Evolutionary conservation across 83 land plant species (phyloP).

Genomic region (Thuja plicata): DNA sequence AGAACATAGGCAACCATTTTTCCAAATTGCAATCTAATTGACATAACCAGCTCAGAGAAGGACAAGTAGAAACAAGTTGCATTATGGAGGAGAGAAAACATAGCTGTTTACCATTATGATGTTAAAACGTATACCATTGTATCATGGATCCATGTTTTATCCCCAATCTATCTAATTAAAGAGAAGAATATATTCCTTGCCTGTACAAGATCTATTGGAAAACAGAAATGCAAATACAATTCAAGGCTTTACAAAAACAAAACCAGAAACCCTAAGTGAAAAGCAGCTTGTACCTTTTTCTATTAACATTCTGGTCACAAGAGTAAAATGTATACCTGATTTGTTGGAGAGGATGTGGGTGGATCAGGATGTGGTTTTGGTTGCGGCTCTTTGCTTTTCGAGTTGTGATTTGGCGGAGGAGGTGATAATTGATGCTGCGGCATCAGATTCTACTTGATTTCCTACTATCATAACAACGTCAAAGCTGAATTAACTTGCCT

Average conservation of each 20-base stretch:
- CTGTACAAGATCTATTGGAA: neutral
- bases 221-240: neutral
- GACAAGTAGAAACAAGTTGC: neutral
- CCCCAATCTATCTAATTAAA: neutral
- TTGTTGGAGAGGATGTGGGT: conserved; percentile 10
- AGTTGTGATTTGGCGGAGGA: conserved; percentile 8
- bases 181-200: neutral
- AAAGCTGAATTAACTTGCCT: neutral
- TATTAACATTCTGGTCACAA: neutral
- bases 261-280: neutral
- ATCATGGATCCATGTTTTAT: neutral
- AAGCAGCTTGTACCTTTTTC: neutral
- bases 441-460: conserved; percentile 11
- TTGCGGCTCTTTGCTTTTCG: neutral
- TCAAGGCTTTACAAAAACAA: neutral
- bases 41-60: neutral
- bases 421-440: conserved; percentile 16
- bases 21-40: neutral
- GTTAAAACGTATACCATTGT: neutral
- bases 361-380: neutral
- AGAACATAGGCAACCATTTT: neutral
- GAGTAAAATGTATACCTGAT: neutral
- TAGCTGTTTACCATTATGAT: neutral
- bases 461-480: neutral
- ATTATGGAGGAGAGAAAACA: neutral